A percentile compares a stretch with the other conserved stretches of the same genome.
Evolutionary conservation across 306 rosid species (phyloP).

Genomic region (Ormosia semicastrata): DNA sequence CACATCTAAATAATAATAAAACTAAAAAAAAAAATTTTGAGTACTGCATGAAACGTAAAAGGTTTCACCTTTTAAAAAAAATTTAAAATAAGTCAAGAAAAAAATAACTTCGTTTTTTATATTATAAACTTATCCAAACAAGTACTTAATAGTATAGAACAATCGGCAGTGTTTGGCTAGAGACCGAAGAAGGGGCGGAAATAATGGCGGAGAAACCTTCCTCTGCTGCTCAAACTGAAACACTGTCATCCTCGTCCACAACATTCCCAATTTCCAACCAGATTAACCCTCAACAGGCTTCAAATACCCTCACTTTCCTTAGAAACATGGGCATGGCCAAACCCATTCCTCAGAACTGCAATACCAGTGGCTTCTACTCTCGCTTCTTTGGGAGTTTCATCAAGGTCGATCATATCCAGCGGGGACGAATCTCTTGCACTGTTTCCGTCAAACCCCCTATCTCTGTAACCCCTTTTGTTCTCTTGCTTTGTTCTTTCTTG

Average conservation of each 20-base stretch:
- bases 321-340: background rate
- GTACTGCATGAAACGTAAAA: too few relatives aligned
- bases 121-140: too few relatives aligned
- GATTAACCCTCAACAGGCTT: background rate
- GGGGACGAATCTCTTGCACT: conserved; percentile 35
- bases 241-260: background rate
- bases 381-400: conserved; percentile 12
- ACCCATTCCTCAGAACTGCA: conserved; percentile 28
- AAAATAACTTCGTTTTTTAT: too few relatives aligned
- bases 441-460: conserved; percentile 22
- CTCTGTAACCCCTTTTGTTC: conserved; percentile 2
- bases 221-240: background rate
- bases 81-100: too few relatives aligned
- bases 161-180: too few relatives aligned
- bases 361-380: conserved; percentile 21
- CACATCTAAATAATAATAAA: too few relatives aligned
- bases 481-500: background rate
- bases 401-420: conserved; percentile 18
- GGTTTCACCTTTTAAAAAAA: too few relatives aligned
- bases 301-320: background rate
- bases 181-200: background rate
- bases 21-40: too few relatives aligned
- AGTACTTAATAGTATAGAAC: too few relatives aligned
- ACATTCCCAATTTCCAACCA: background rate
- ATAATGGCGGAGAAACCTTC: background rate